phyloP scores from a whole-genome alignment of 148 eudicot species.

The Rhododendron molle region DNA sequence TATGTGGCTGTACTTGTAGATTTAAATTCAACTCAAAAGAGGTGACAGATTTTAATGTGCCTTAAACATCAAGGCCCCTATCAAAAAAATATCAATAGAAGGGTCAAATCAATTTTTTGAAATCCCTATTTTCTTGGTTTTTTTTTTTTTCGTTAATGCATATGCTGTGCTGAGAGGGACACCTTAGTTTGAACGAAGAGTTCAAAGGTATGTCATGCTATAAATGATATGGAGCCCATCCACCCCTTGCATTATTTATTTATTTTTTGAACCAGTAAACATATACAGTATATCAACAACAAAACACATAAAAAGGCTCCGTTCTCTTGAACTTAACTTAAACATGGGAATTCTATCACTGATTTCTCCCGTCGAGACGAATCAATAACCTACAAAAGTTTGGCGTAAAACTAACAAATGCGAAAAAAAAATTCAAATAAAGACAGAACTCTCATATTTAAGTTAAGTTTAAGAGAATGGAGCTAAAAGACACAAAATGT shows the following conservation, averaged over 20 bases:
- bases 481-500: too few species aligned
- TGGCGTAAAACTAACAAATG: too few species aligned
- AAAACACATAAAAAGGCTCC: too few species aligned
- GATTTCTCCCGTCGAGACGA: too few species aligned
- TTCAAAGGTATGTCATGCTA: neutral
- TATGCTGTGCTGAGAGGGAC: neutral
- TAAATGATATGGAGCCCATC: conserved; percentile 11
- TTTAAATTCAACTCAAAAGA: neutral
- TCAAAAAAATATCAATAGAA: neutral
- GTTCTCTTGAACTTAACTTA: too few species aligned
- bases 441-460: too few species aligned
- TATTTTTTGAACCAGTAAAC: too few species aligned
- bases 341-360: too few species aligned
- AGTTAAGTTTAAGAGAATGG: too few species aligned
- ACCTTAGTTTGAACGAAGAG: neutral
- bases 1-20: neutral
- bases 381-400: too few species aligned
- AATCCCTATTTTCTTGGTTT: neutral
- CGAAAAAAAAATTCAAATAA: too few species aligned
- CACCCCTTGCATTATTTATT: neutral
- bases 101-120: neutral
- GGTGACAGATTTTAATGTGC: neutral
- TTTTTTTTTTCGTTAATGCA: neutral
- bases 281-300: too few species aligned
- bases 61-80: neutral